Conservation (phyloP, 345 rosid species). For the rapeseed (Brassica napus) region Da-Ae NC_063452.1:58739001-58739500, state of each 20-base stretch:
- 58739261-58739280: slow-evolving; percentile 72
- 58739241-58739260: slow-evolving; percentile 68
- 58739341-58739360: slow-evolving; percentile 59
- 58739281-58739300: slow-evolving; percentile 52
- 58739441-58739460: not conserved
- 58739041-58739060: slow-evolving; percentile 67
- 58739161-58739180: not conserved
- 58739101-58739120: slow-evolving; percentile 67
- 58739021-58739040: slow-evolving; percentile 68
- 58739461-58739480: not conserved
- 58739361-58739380: slow-evolving; percentile 50
- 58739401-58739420: not conserved
- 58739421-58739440: not conserved
- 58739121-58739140: slow-evolving; percentile 49
- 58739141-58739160: not conserved
- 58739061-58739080: slow-evolving; percentile 61
- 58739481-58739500: slow-evolving; percentile 7
- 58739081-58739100: slow-evolving; percentile 71
- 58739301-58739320: slow-evolving; percentile 68
- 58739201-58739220: slow-evolving; percentile 76
- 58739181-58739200: slow-evolving; percentile 15
- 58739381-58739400: slow-evolving; percentile 28
- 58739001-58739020: slow-evolving; percentile 79
- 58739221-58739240: slow-evolving; percentile 68
- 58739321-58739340: slow-evolving; percentile 64